These are phyloP conservation scores for Aspergillus sp. DNA, from an alignment of 2,329 filamentous ascomycete species.

Conservation along the genomic window DNA sequence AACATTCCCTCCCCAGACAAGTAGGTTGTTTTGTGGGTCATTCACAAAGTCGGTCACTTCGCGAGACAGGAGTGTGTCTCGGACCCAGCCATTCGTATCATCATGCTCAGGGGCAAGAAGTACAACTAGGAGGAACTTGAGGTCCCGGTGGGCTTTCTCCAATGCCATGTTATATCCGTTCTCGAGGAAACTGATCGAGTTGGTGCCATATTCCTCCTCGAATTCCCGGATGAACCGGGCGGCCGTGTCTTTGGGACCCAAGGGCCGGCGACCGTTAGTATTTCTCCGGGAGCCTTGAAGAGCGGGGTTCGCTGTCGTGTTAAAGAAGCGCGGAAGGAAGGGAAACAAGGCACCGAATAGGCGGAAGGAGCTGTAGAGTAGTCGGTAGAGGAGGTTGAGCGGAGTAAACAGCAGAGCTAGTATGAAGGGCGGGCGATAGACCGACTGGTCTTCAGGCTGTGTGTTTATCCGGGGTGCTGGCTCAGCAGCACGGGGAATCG, in stretches of 20 bases:
- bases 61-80: slow-evolving; percentile 75
- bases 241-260: slow-evolving; percentile 84
- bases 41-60: slow-evolving; percentile 75
- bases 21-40: slow-evolving; percentile 72
- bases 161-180: slow-evolving; percentile 89
- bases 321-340: slow-evolving; percentile 69
- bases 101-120: slow-evolving; percentile 93
- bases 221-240: slow-evolving; percentile 89
- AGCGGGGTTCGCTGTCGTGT: slow-evolving; percentile 51
- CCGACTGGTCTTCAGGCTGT: slow-evolving; percentile 64
- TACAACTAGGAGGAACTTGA: slow-evolving; percentile 88
- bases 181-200: slow-evolving; percentile 73
- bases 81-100: slow-evolving; percentile 78
- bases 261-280: slow-evolving; percentile 69
- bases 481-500: slow-evolving; percentile 53
- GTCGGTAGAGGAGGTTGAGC: slow-evolving; percentile 73
- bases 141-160: slow-evolving; percentile 83
- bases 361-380: slow-evolving; percentile 67
- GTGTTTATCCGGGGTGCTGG: slow-evolving; percentile 85
- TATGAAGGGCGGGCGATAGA: slow-evolving; percentile 71
- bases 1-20: slow-evolving; percentile 92
- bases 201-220: slow-evolving; percentile 82
- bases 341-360: slow-evolving; percentile 77
- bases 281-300: slow-evolving; percentile 50
- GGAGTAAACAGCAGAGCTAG: slow-evolving; percentile 78